Base-by-base conservation (phyloP, 2,329 filamentous ascomycete genomes). In the Aspergillus hortae region DNA sequence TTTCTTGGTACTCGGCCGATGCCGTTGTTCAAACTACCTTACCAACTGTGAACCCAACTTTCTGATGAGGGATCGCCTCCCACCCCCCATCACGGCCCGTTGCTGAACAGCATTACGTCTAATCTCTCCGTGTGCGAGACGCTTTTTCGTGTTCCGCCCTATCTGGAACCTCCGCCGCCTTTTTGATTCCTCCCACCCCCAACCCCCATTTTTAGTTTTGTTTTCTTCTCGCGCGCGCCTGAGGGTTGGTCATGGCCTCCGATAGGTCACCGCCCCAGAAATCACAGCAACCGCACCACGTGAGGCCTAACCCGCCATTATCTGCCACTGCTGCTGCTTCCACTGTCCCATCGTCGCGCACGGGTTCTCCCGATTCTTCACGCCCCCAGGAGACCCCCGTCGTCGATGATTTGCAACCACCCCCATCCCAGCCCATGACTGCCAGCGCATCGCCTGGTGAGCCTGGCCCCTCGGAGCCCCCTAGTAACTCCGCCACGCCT, bases 401-500 rank as follows among this genome's bases (percentile, higher is more conserved):
- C 49, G 61, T 68, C 58, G 68, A 72, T 66, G 70, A 71, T 50
- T 62, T 61, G 53, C 65, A 68, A 42, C 71, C 72, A 15, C 15
- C 35, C 5, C 71, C 71, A 15, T 38, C 35, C 14, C 67, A 69
- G 61, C 70, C 72, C 49, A 76, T 76, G 74, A 74, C 74, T 52
- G 65, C 70, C 49, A 72, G 70, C 54, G 71, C 70, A 35, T 74
- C 75, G 15, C 66, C 70, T 43, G 71, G 74, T 50, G 70, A 74
- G 57, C 62, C 65, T 51, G 64, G 63, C 50, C 55, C 54, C 32
- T 62, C 66, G 56, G 69, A 73, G 53, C 62, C 67, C 55, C 64
- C 70, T 56, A 69, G 69, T 59, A 62, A 65, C 56, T 71, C 75
- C 61, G 80, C 81, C 59, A 76, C 74, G 25, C 77, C 87, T 46